Evolutionary conservation across 2,329 filamentous ascomycete genomes (phyloP), one percentile per base, ranked within the genome.

Genomic region (Thelonectria blattea): DNA sequence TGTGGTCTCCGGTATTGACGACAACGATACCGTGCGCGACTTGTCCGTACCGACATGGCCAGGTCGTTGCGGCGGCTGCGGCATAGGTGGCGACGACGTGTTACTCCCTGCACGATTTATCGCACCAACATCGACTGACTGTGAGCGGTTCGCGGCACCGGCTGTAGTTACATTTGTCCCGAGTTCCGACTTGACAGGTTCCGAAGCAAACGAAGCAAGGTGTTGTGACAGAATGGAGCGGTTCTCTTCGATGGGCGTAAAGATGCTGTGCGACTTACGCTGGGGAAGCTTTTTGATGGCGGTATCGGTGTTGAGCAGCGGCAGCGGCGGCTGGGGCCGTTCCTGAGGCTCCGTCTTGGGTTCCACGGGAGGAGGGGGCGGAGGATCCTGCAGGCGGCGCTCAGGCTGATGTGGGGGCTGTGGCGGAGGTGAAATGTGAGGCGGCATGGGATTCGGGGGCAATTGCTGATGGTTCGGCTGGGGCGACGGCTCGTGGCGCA

Each of bases 161-260:
- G 66, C 69, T 6, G 67, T 70, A 2, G 66, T 70, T 34, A 65
- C 75, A 24, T 72, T 54, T 15, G 65, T 60, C 27, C 68, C 64
- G 5, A 68, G 61, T 64, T 84, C 75, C 63, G 75, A 71, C 72
- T 82, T 74, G 42, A 64, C 39, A 37, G 70, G 75, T 50, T 87
- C 86, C 3, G 85, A 81, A 10, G 86, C 83, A 66, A 91, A 89
- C 1, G 85, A 85, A 15, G 87, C 88, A 64, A 91, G 88, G 74
- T 97, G 93, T 65, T 94, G 91, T 12, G 92, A 92, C 45, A 97
- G 79, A 60, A 97, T 89, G 1, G 93, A 97, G 50, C 91, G 86
- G 69, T 91, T 93, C 73, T 97, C 93, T 70, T 98, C 95, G 64
- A 99, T 96, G 0, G 95, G 95, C 0, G 95, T 99, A 73, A 98